phyloP scores from a whole-genome alignment of 2,329 filamentous ascomycete genomes.

The Xylariaceae sp. region DNA sequence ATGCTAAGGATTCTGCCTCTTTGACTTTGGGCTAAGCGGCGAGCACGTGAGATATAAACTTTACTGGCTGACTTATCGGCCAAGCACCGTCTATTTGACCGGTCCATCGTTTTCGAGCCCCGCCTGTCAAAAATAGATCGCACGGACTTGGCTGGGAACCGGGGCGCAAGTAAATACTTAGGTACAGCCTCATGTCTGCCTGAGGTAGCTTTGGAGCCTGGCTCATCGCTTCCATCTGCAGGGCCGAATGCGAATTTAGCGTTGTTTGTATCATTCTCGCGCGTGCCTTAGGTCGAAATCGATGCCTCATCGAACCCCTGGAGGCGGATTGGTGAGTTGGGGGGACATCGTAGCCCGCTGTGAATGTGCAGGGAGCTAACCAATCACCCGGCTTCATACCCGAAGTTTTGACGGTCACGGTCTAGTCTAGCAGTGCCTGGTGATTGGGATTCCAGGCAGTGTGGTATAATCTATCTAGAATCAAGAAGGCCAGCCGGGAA shows the following conservation, averaged over 20 bases:
- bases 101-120: not conserved
- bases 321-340: slow-evolving; percentile 1
- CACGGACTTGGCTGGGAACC: too few species aligned
- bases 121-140: not conserved
- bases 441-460: too few species aligned
- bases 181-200: too few species aligned
- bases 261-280: not conserved
- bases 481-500: not conserved
- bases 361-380: slow-evolving; percentile 6
- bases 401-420: slow-evolving; percentile 17
- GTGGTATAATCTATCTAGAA: not conserved
- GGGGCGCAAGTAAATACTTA: too few species aligned
- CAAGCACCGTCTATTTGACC: slow-evolving; percentile 10
- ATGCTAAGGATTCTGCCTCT: slow-evolving; percentile 6
- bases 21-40: slow-evolving; percentile 2
- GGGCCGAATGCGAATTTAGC: not conserved
- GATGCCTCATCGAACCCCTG: slow-evolving; percentile 1
- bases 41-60: slow-evolving; percentile 18
- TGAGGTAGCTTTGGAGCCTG: too few species aligned
- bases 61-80: slow-evolving; percentile 12
- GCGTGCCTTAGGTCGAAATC: too few species aligned
- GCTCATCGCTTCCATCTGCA: too few species aligned
- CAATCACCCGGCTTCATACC: slow-evolving; percentile 22
- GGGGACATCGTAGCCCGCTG: slow-evolving; percentile 1
- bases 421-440: not conserved